Base-by-base conservation (phyloP, 108 stramenopile genomes). In the Pseudonitzschia multistriata region DNA sequence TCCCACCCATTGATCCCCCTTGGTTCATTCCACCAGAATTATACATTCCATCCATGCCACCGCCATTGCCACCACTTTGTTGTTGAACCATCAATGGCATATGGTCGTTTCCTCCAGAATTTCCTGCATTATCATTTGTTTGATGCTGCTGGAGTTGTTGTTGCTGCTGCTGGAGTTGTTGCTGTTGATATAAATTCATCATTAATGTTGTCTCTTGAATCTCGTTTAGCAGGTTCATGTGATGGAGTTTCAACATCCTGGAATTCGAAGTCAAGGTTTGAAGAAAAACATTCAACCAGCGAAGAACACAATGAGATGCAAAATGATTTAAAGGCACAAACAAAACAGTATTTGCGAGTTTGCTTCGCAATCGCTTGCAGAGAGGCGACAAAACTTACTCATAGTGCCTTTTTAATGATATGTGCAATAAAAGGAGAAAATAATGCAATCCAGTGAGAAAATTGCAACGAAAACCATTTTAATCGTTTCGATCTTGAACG, bases 151-250 rank as follows among this genome's bases (percentile, higher is more conserved):
- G 84, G 30, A 85, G 70, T 45, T 85, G 79, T 49, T 85, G 84
- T 62, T 88, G 87, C 53, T 85, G 87, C 64, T 88, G 87, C 49
- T 85, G 87, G 3, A 81, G 66, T 45, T 85, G 80, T 57, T 85
- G 87, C 59, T 85, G 83, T 55, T 88, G 84, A 53, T 85, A 87
- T 24, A 95, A 69, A 52, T 95, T 95, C 93, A 95, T 95, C 93
- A 95, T 95, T 25, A 95, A 68, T 3, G 93, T 95, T 2, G 93
- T 95, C 66, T 95, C 93, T 71, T 95, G 93, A 62, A 95, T 95
- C 62, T 95, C 93, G 70, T 95, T 95, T 33, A 95, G 71, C 11
- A 95, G 76, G 74, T 95, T 95, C 93, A 95, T 95, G 65, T 95
- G 93, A 75, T 95, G 93, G 30, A 95, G 82, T 68, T 95, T 95